phyloP scores from a whole-genome alignment of 1,284 basidiomycete genomes.

The Ganoderma sp. region DNA sequence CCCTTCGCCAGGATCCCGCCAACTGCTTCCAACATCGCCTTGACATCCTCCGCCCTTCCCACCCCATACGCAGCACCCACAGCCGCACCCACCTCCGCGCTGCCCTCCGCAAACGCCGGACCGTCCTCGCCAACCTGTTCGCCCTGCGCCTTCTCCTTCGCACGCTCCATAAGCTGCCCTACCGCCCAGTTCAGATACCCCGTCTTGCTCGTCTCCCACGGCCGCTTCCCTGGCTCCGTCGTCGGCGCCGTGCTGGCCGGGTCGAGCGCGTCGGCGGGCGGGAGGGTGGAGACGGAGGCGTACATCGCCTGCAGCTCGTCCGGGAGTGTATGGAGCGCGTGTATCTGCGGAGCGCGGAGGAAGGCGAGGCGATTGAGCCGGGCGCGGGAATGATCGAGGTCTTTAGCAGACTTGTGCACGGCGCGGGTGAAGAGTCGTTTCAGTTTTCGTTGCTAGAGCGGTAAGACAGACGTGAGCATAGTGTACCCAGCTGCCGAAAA shows the following conservation, averaged over 20 bases:
- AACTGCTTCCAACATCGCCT: constrained; percentile 32
- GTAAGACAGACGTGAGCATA: not conserved
- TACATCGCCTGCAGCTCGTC: constrained; percentile 47
- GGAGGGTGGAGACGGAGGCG: constrained; percentile 53
- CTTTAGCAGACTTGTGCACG: constrained; percentile 50
- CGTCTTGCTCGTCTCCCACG: constrained; percentile 70
- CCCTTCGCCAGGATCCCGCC: constrained; percentile 6
- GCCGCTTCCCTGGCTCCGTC: constrained; percentile 67
- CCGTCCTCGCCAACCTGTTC: constrained; percentile 22
- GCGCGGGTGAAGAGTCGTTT: constrained; percentile 58
- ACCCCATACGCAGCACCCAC: constrained; percentile 35
- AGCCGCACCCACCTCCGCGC: constrained; percentile 35
- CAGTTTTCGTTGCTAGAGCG: constrained; percentile 67
- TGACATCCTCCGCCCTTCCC: constrained; percentile 38
- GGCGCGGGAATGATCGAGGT: constrained; percentile 50
- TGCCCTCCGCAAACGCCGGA: constrained; percentile 33
- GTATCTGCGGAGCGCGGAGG: constrained; percentile 46
- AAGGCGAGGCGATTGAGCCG: constrained; percentile 53
- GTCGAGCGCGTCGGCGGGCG: constrained; percentile 52
- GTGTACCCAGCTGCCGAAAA: too few species aligned
- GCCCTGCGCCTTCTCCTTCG: constrained; percentile 47
- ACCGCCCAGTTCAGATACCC: constrained; percentile 76
- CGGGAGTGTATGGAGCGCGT: constrained; percentile 36
- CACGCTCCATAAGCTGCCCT: constrained; percentile 55
- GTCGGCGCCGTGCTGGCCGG: constrained; percentile 40